Conservation (phyloP, 1,139 yeast species). For the Candida anutae region DNA sequence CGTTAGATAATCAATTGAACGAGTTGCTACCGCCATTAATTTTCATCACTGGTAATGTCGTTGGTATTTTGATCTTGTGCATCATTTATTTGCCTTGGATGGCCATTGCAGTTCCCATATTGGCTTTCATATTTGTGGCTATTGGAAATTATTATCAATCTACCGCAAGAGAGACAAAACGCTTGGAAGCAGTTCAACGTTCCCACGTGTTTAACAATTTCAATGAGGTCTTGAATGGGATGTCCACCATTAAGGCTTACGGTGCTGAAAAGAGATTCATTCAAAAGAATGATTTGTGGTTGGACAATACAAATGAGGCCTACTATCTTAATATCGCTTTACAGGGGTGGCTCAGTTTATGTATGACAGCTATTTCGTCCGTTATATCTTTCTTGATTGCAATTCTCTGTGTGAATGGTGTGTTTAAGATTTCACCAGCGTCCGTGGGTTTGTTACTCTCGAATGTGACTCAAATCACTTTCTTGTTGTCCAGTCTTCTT, state of each 20-base stretch:
- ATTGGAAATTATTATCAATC: slow-evolving; percentile 53
- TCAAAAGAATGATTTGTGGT: slow-evolving; percentile 36
- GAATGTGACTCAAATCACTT: slow-evolving; percentile 45
- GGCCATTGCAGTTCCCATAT: slow-evolving; percentile 39
- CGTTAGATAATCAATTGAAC: slow-evolving; percentile 66
- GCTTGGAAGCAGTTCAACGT: slow-evolving; percentile 71
- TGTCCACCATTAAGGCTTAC: slow-evolving; percentile 66
- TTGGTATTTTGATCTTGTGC: slow-evolving; percentile 62
- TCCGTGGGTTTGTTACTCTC: slow-evolving; percentile 67
- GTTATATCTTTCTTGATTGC: slow-evolving; percentile 39
- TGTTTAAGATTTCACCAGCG: slow-evolving; percentile 55
- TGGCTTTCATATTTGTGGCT: slow-evolving; percentile 25
- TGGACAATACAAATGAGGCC: slow-evolving; percentile 67
- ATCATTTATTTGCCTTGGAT: slow-evolving; percentile 61
- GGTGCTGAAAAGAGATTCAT: slow-evolving; percentile 42
- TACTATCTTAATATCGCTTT: slow-evolving; percentile 57
- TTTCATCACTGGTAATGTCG: slow-evolving; percentile 43
- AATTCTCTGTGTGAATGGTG: slow-evolving; percentile 55
- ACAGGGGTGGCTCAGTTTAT: slow-evolving; percentile 73
- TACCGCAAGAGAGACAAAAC: slow-evolving; percentile 71
- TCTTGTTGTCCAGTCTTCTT: slow-evolving; percentile 39
- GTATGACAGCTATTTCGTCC: slow-evolving; percentile 43
- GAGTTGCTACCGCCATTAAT: slow-evolving; percentile 48
- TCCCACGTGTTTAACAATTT: slow-evolving; percentile 74
- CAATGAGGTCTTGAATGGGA: slow-evolving; percentile 67